phyloP scores from a whole-genome alignment of 202 grass and related monocot species.

The Brachypodium distachyon region DNA sequence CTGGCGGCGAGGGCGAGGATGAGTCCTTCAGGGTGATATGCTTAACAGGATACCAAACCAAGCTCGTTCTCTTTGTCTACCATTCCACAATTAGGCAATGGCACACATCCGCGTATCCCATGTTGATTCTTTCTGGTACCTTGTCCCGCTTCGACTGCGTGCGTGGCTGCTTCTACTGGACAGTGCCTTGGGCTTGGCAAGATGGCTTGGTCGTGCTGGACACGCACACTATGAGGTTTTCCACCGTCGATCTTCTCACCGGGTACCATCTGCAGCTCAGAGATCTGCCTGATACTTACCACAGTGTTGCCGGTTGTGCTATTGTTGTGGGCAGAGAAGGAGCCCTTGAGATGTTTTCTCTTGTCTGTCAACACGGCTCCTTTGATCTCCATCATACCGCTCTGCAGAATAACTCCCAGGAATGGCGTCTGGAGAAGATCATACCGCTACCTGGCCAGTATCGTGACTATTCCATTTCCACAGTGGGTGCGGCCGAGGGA shows the following conservation, averaged over 20 bases:
- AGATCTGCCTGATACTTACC: background rate
- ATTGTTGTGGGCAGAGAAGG: background rate
- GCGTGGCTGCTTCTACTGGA: background rate
- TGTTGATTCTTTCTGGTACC: too few species aligned
- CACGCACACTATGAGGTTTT: background rate
- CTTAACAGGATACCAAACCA: background rate
- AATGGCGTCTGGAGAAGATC: background rate
- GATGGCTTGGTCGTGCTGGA: background rate
- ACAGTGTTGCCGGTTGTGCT: background rate
- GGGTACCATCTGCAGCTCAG: background rate
- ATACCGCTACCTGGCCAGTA: background rate
- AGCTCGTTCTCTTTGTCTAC: background rate
- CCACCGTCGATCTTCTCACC: background rate
- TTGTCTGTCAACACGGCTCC: background rate
- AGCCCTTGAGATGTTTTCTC: background rate
- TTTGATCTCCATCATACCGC: background rate
- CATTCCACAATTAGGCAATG: too few species aligned
- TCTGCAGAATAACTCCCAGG: background rate
- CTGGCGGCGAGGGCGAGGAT: background rate
- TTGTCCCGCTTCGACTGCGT: background rate
- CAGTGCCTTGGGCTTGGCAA: background rate
- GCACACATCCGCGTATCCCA: background rate
- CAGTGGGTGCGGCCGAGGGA: background rate
- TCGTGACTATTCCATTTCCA: background rate
- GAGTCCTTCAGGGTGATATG: background rate